Evolutionary conservation across 1,284 basidiomycete species (phyloP), one percentile per base, ranked within the genome.

Genomic region (Trametes hirsuta): DNA sequence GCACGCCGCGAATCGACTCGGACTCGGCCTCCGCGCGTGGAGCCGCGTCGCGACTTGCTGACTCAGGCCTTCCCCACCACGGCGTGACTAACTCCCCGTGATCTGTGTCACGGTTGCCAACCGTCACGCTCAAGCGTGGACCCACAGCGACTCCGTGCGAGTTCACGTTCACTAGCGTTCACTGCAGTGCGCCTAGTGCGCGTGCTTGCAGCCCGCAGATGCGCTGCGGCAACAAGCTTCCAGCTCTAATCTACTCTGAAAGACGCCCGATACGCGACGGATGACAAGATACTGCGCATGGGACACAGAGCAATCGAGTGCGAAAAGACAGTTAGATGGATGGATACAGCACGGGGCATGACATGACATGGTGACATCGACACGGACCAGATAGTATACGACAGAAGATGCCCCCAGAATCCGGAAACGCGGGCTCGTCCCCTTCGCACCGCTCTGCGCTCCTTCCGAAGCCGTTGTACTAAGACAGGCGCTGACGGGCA

Each of bases 341-440:
- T 58, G 53, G 61, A 62, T 62, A 62, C 61, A 58, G 56, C 56
- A 55, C 53, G 48, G 18, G 18, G 25, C 48, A 35, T 47, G 55
- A 58, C 45, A 62, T 54, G 35, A 42, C 42, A 18, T 44, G 18
- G 18, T 18, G 42, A 18, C 21, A 22, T 30, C 40, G 21, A 48
- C 21, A 18, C 36, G 12, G 35, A 47, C 59, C 39, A 37, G 37
- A 44, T 30, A 41, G 18, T 12, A 30, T 15, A 45, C 18, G 14
- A 30, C 30, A 30, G 30, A 30, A 30, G 30, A 30, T 30, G 30
- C 30, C 30, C 18, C 30, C 30, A 30, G 30, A 30, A 30, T 30
- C 30, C 1, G 8, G 30, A 30, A 30, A 30, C 30, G 30, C 30
- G 8, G 30, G 30, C 30, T 30, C 30, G 30, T 30, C 30, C 30